Base-by-base conservation (phyloP, 2,329 filamentous ascomycete species). In the Metarhizium guizhouense region DNA sequence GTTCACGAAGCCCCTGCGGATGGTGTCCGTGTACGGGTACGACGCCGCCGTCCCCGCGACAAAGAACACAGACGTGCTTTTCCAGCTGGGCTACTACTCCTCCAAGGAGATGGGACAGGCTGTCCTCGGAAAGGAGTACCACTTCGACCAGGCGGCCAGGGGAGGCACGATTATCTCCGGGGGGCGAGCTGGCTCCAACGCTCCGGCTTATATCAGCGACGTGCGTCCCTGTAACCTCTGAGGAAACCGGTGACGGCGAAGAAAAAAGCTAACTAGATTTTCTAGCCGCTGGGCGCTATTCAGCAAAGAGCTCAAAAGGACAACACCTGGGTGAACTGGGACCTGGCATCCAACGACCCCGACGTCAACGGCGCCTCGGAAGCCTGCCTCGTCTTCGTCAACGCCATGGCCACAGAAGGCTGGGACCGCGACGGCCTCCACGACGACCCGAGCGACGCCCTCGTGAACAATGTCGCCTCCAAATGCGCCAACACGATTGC, bases 361-460 rank as follows among this genome's bases (percentile, higher is more conserved):
- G 63, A 63, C 3, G 70, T 74, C 14, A 73, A 74, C n/a, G 64
- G 61, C 2, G 70, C 72, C 3, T 64, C 65, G 1, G 78, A 86
- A 3, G 83, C 88, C 51, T 52, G 95, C 86, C 65, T 96, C 45
- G 90, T 94, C 1, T 96, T 96, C 67, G 87, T 85, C 55, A 95
- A 87, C 65, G 81, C 78, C 38, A 89, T 92, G 66, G 82, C 87
- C 1, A 88, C 88, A 0, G 91, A 96, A 70, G 88, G 87, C 0
- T 90, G 81, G 69, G 79, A 90, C 59, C 77, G 84, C 45, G 73
- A 81, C 0, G 80, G 80, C 11, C 78, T 94, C 25, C 80, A 82
- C 51, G 88, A 95, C 64, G 86, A 85, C 59, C 81, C 81, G 43
- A 84, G 81, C 56, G 84, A 88, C 58, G 68, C 69, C 0, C 72